Base-by-base conservation (phyloP, 495 filamentous ascomycete genomes). In the Neurospora sp. region DNA sequence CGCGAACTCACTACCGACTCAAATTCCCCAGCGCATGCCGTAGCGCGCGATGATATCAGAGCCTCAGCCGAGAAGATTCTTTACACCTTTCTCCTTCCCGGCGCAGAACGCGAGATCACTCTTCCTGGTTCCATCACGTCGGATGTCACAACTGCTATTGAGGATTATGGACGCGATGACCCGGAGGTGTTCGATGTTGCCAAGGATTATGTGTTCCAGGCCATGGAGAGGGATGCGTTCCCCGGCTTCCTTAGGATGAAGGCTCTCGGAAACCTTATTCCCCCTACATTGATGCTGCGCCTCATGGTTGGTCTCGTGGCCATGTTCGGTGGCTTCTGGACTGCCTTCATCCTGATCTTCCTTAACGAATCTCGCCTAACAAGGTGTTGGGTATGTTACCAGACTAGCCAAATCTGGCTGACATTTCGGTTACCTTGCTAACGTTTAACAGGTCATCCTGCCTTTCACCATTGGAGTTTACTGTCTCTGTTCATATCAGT, bases 191-290 rank as follows among this genome's bases (percentile, higher is more conserved):
- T 99, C 74, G 95, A 98, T 79, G 90, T 91, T 3, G 96, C 96
- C 37, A 98, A 98, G 82, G 96, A 99, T 83, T 99, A 98, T 79
- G 95, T 97, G 68, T 99, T 98, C 82, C 96, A 98, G 79, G 96
- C 96, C 3, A 99, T 99, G 96, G 96, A 99, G 82, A 90, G 96
- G 53, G 96, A 98, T 82, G 96, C 96, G 16, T 99, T 97, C 82
- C 96, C 96, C 4, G 94, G 94, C 31, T 99, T 99, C 85, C 87
- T 99, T 74, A 90, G 93, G 76, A 90, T 92, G 77, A 98, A 98
- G 83, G 96, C 94, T 8, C 86, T 99, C 16, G 96, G 96, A 47
- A 99, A 99, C 78, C 85, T 99, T 2, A 93, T 98, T 27, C 96
- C 94, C 5, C 87, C 94, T 22, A 96, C 92, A 39, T 88, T 93